Evolutionary conservation across 2,329 filamentous ascomycete species (phyloP), one percentile per base, ranked within the genome.

Genomic region (Penicillium sp.): DNA sequence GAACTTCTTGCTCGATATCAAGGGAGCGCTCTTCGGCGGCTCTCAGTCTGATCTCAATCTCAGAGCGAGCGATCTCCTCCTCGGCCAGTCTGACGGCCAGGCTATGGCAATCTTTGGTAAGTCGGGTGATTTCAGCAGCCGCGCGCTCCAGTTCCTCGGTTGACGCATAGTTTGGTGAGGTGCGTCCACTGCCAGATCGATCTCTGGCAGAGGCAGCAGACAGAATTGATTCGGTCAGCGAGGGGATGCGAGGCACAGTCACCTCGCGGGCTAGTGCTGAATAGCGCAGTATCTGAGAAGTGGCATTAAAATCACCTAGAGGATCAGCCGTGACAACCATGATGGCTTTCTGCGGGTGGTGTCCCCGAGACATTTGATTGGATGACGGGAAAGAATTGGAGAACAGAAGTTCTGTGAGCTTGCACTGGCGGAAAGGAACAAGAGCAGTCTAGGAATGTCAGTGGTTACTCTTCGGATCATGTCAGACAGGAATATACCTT

Each of bases 321-420:
- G 93, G 87, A 58, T 98, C 91, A 3, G 91, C 93, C 0, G 91
- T 95, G 11, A 97, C 91, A 41, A 98, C 86, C 90, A 98, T 97
- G 56, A 94, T 81, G 1, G 84, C 90, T 57, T 86, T 90, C 62
- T 97, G 93, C 0, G 88, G 86, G 48, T 81, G 80, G 11, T 83
- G 80, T 10, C 76, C 72, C 64, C 59, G 54, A 60, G 41, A 76
- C 70, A 25, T 56, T 55, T 57, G 70, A 57, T 36, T 74, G 59
- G 76, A 62, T 0, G 84, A 86, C 47, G 77, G 89, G 71, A 84
- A 97, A 14, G 79, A 95, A 62, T 91, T 91, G n/a, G 86, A 88
- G 63, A 93, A 91, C 7, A 93, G 73, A 5, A 93, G 74, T 61
- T 93, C 87, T 0, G 87, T 93, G 42, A 93, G 77, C 60, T 91